These are phyloP conservation scores for Pythium brassicae DNA, from an alignment of 352 stramenopile species.

Conservation along the genomic window DNA sequence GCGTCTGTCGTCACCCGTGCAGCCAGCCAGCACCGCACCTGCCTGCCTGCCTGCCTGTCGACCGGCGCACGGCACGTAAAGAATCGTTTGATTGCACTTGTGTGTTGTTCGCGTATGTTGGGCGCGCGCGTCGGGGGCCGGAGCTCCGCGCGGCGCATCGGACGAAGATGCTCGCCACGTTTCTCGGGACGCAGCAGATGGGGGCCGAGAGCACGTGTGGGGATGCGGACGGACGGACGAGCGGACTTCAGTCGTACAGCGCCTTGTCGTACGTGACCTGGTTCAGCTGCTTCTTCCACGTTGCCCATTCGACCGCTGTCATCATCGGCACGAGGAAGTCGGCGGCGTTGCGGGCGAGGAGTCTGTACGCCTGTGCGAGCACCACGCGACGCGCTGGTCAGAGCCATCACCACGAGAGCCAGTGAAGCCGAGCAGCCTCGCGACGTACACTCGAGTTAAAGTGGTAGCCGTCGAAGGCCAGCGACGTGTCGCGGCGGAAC, in stretches of 20 bases:
- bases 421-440: background rate
- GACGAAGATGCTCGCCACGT: background rate
- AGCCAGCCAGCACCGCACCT: no score
- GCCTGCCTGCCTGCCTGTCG: background rate
- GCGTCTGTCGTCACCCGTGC: no score
- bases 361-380: conserved; percentile 60
- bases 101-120: conserved; percentile 10
- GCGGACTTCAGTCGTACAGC: conserved; percentile 55
- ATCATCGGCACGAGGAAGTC: conserved; percentile 80
- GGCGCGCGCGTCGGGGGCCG: background rate
- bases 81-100: conserved; percentile 15
- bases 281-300: conserved; percentile 78
- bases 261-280: conserved; percentile 73
- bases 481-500: conserved; percentile 53
- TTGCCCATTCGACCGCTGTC: conserved; percentile 78
- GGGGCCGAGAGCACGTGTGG: background rate
- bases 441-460: conserved; percentile 75
- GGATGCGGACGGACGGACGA: background rate
- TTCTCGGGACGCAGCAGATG: background rate
- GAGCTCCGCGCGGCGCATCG: no score
- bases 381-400: background rate
- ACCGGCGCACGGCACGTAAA: conserved; percentile 6
- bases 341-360: conserved; percentile 69
- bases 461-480: conserved; percentile 71
- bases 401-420: background rate